phyloP scores from a whole-genome alignment of 345 rosid species.

The Alliaria petiolata region DNA sequence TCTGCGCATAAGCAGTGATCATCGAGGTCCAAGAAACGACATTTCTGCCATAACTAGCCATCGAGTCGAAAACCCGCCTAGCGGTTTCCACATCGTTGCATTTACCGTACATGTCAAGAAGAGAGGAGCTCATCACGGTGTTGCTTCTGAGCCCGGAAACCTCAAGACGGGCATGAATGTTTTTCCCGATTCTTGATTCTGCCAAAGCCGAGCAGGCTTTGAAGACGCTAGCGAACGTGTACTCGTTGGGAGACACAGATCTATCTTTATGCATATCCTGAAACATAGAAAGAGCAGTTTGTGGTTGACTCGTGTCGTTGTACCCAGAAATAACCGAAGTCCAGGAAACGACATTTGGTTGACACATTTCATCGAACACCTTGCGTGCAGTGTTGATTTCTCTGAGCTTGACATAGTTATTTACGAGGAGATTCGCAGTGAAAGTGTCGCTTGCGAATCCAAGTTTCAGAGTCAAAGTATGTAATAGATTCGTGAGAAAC shows the following conservation, averaged over 20 bases:
- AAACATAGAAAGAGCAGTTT: constrained; percentile 40
- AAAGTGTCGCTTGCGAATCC: too few relatives aligned
- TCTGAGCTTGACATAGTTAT: too few relatives aligned
- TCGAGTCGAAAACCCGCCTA: constrained; percentile 58
- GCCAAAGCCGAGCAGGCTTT: constrained; percentile 61
- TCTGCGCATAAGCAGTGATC: constrained; percentile 65
- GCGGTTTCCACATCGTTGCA: constrained; percentile 67
- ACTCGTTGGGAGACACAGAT: constrained; percentile 53
- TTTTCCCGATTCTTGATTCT: constrained; percentile 42
- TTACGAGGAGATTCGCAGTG: too few relatives aligned
- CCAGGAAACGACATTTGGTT: too few relatives aligned
- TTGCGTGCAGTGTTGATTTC: too few relatives aligned
- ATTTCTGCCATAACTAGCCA: constrained; percentile 43
- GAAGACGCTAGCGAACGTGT: constrained; percentile 52
- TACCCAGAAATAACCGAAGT: constrained; percentile 64
- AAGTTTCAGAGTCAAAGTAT: too few relatives aligned
- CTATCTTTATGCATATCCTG: constrained; percentile 33
- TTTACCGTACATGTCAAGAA: constrained; percentile 88
- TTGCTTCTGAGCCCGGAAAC: constrained; percentile 41
- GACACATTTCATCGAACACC: too few relatives aligned
- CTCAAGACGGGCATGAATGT: constrained; percentile 55
- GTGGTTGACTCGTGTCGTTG: constrained; percentile 27
- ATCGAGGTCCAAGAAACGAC: constrained; percentile 80
- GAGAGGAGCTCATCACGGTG: constrained; percentile 66
- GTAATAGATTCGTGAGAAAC: too few relatives aligned